A percentile compares a stretch with the other conserved stretches of the same genome.
phyloP scores from a whole-genome alignment of 1,284 basidiomycete genomes.

The Mycena citricolor region DNA sequence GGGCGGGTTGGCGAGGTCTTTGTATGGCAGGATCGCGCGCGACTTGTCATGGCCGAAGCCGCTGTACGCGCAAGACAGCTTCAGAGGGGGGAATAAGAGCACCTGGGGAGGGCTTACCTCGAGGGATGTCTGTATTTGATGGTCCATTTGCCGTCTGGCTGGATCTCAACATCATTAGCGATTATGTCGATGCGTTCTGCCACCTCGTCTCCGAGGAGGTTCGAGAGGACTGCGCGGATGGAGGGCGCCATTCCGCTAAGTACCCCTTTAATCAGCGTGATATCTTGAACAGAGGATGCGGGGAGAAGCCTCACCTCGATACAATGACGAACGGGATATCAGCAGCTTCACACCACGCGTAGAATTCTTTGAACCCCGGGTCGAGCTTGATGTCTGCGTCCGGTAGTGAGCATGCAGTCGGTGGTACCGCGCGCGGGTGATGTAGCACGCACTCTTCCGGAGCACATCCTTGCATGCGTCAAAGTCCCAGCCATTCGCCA shows the following conservation, averaged over 20 bases:
- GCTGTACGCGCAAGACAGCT: constrained; percentile 35
- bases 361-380: constrained; percentile 84
- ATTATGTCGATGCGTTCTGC: constrained; percentile 84
- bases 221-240: constrained; percentile 84
- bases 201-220: constrained; percentile 72
- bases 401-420: neutral
- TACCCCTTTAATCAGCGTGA: too few relatives aligned
- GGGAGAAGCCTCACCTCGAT: constrained; percentile 58
- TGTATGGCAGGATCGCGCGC: constrained; percentile 86
- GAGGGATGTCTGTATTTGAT: constrained; percentile 88
- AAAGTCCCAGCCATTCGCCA: constrained; percentile 64
- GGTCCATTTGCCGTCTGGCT: constrained; percentile 74
- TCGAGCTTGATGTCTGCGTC: constrained; percentile 79
- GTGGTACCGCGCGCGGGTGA: neutral
- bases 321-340: constrained; percentile 90
- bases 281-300: too few relatives aligned
- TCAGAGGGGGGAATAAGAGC: constrained; percentile 1
- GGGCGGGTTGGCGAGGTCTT: constrained; percentile 66
- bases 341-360: constrained; percentile 73
- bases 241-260: constrained; percentile 90
- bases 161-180: constrained; percentile 78
- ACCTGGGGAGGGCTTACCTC: constrained; percentile 45
- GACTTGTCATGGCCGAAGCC: constrained; percentile 93
- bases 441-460: constrained; percentile 38
- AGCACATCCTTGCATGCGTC: constrained; percentile 78